Evolutionary conservation across 306 rosid species (phyloP).

Genomic region (Cyamopsis tetragonoloba): DNA sequence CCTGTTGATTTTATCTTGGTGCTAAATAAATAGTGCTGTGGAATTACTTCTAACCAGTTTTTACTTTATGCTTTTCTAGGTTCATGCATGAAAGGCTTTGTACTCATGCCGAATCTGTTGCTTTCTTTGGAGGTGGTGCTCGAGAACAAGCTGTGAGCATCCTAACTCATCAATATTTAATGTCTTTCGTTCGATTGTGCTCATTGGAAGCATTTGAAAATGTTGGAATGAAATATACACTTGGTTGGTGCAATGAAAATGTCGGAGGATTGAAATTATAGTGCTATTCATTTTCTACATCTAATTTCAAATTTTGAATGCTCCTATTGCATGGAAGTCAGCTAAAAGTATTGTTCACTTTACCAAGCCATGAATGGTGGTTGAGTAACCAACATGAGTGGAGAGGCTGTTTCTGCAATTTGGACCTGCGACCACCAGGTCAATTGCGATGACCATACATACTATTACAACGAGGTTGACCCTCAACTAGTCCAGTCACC

Average conservation of each 20-base stretch:
- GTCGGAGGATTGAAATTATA: background rate
- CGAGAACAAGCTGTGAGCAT: constrained; percentile 82
- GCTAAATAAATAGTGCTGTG: constrained; percentile 3
- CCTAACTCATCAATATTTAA: background rate
- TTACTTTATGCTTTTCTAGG: constrained; percentile 44
- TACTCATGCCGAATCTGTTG: constrained; percentile 87
- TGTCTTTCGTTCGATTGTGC: background rate
- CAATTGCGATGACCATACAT: background rate
- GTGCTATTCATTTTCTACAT: background rate
- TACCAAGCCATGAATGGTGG: background rate
- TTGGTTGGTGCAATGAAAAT: background rate
- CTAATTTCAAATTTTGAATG: background rate
- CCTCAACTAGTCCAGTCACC: too few relatives aligned
- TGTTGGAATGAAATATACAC: background rate
- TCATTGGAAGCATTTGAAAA: background rate
- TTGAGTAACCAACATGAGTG: background rate
- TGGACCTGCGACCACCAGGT: background rate
- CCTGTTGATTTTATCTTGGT: constrained; percentile 14
- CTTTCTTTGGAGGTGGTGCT: constrained; percentile 93
- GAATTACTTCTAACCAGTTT: constrained; percentile 6
- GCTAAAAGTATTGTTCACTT: background rate
- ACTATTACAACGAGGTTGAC: background rate
- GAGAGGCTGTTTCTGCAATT: background rate
- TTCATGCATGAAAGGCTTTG: constrained; percentile 94
- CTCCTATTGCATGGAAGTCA: background rate